Evolutionary conservation across 2,329 filamentous ascomycete species (phyloP).

Genomic region (Domatiomyces globalis): DNA sequence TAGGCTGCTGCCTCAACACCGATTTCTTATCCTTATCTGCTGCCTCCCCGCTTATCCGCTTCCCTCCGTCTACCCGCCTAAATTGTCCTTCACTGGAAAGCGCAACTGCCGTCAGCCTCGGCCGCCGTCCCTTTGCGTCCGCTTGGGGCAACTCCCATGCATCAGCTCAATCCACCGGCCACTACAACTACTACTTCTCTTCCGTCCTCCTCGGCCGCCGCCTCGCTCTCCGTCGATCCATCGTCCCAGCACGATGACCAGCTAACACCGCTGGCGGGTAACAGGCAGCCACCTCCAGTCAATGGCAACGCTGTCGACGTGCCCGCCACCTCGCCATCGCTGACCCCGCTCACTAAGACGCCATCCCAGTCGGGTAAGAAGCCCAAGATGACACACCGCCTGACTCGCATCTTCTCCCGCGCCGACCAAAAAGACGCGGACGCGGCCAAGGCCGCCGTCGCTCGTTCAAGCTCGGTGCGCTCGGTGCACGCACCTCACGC

Average conservation of each 20-base stretch:
- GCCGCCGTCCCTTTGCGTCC: neutral
- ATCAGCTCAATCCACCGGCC: neutral
- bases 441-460: slow-evolving; percentile 15
- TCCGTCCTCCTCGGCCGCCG: neutral
- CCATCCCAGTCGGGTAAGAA: slow-evolving; percentile 14
- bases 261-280: slow-evolving; percentile 32
- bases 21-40: neutral
- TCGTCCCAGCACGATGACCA: neutral
- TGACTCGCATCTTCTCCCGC: slow-evolving; percentile 34
- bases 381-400: slow-evolving; percentile 30
- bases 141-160: neutral
- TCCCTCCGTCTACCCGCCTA: neutral
- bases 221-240: neutral
- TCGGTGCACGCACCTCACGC: too few species aligned
- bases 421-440: slow-evolving; percentile 26
- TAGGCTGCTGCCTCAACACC: neutral
- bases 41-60: neutral
- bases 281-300: slow-evolving; percentile 27
- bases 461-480: neutral
- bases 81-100: neutral
- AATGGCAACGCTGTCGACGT: slow-evolving; percentile 25
- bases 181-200: neutral
- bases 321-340: slow-evolving; percentile 3
- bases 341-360: slow-evolving; percentile 7
- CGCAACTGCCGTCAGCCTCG: neutral